These are phyloP conservation scores for Eucommia ulmoides DNA, from an alignment of 257 asterid genomes.

Conservation along the genomic window DNA sequence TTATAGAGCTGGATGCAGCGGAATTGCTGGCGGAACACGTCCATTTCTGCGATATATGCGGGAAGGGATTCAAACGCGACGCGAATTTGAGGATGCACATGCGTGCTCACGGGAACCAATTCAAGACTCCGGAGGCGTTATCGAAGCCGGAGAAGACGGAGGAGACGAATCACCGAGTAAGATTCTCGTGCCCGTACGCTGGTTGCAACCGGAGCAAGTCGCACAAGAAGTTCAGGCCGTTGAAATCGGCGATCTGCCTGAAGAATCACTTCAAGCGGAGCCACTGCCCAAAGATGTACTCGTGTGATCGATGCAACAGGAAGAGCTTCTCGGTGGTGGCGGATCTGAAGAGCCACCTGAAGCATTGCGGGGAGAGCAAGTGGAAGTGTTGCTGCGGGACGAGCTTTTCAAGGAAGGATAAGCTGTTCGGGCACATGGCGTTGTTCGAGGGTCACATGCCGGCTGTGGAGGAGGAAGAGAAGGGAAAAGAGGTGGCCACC, in stretches of 20 bases:
- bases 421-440: slow-evolving; percentile 80
- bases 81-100: slow-evolving; percentile 97
- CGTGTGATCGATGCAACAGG: slow-evolving; percentile 56
- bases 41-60: slow-evolving; percentile 80
- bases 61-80: slow-evolving; percentile 91
- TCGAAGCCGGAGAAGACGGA: slow-evolving; percentile 43
- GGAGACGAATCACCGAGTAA: slow-evolving; percentile 15
- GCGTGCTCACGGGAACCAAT: slow-evolving; percentile 87
- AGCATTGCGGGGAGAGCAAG: slow-evolving; percentile 72
- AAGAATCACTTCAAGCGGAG: slow-evolving; percentile 94
- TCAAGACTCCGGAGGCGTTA: slow-evolving; percentile 70
- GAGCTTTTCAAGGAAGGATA: slow-evolving; percentile 75
- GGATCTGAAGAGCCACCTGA: slow-evolving; percentile 84
- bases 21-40: slow-evolving; percentile 79
- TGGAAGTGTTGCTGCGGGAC: slow-evolving; percentile 94
- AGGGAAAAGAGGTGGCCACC: slow-evolving; percentile 5
- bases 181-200: slow-evolving; percentile 76
- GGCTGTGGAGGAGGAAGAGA: slow-evolving; percentile 29
- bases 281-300: slow-evolving; percentile 83
- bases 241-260: slow-evolving; percentile 64
- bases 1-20: slow-evolving; percentile 66
- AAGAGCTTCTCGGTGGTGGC: slow-evolving; percentile 82
- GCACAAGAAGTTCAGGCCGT: slow-evolving; percentile 63
- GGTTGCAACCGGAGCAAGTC: slow-evolving; percentile 68
- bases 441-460: slow-evolving; percentile 97